Evolutionary conservation across 208 protist species (phyloP).

Genomic region (Borovskyia barvae): DNA sequence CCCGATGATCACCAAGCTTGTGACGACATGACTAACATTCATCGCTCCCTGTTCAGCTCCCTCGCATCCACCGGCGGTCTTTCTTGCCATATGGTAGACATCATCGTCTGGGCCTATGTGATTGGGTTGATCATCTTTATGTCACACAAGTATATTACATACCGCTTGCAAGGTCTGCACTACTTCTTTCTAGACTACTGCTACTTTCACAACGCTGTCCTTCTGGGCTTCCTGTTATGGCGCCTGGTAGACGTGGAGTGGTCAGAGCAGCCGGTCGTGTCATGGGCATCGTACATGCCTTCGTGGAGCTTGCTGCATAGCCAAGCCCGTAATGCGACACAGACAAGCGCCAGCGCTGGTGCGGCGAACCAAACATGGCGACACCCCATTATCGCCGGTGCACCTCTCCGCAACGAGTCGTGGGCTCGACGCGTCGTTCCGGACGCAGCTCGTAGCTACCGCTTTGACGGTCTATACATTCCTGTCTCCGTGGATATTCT

Average conservation of each 20-base stretch:
- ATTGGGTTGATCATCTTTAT: conserved; percentile 45
- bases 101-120: conserved; percentile 69
- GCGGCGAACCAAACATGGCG: conserved; percentile 6
- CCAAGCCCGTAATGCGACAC: not conserved
- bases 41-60: conserved; percentile 25
- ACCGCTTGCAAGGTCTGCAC: conserved; percentile 51
- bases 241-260: conserved; percentile 54
- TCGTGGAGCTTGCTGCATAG: conserved; percentile 4
- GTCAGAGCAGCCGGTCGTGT: conserved; percentile 44
- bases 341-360: not conserved
- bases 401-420: conserved; percentile 11
- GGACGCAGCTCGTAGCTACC: conserved; percentile 14
- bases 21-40: conserved; percentile 11
- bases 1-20: conserved; percentile 1
- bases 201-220: conserved; percentile 66
- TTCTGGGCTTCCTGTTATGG: conserved; percentile 56
- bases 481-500: conserved; percentile 44
- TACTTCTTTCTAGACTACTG: conserved; percentile 80
- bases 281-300: conserved; percentile 32
- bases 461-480: conserved; percentile 40
- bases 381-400: conserved; percentile 20
- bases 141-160: conserved; percentile 57
- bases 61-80: conserved; percentile 30
- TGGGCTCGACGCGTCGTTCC: conserved; percentile 16
- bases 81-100: conserved; percentile 61